These are phyloP conservation scores for Colletotrichum endophyticum DNA, from an alignment of 2,329 filamentous ascomycete species.

Conservation along the genomic window DNA sequence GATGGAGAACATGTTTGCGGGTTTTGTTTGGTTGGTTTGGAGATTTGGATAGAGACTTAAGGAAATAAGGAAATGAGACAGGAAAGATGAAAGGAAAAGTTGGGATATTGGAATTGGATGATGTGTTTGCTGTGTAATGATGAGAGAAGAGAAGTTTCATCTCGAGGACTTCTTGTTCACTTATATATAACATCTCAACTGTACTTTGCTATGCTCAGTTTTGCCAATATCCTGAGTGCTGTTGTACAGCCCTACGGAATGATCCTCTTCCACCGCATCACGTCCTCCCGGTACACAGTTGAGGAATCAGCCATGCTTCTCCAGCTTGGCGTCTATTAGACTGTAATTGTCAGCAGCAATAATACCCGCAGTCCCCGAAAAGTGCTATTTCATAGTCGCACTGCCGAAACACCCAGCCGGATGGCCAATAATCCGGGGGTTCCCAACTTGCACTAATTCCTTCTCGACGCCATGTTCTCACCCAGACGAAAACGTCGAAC, in stretches of 20 bases:
- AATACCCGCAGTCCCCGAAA: neutral
- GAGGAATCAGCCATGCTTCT: neutral
- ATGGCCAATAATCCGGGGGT: neutral
- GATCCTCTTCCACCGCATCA: constrained; percentile 1
- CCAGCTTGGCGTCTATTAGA: neutral
- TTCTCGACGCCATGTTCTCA: neutral
- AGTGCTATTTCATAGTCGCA: neutral
- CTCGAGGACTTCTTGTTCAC: neutral
- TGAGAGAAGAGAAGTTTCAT: neutral
- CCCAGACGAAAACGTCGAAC: neutral
- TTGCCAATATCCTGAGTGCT: neutral
- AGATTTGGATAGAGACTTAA: neutral
- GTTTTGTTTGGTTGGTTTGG: neutral
- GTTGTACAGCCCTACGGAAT: constrained; percentile 9
- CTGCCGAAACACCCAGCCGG: neutral
- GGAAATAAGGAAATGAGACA: constrained; percentile 1
- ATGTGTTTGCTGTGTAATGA: neutral
- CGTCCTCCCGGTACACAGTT: neutral
- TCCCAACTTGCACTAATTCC: neutral
- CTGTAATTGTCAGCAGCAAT: neutral
- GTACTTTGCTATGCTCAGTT: neutral
- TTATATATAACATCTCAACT: neutral
- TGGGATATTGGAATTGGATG: neutral
- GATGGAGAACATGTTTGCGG: constrained; percentile 38
- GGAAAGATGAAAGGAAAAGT: neutral